These are phyloP conservation scores for Aristolochia fimbriata DNA, from an alignment of 164 flowering plant genomes.

Conservation along the genomic window DNA sequence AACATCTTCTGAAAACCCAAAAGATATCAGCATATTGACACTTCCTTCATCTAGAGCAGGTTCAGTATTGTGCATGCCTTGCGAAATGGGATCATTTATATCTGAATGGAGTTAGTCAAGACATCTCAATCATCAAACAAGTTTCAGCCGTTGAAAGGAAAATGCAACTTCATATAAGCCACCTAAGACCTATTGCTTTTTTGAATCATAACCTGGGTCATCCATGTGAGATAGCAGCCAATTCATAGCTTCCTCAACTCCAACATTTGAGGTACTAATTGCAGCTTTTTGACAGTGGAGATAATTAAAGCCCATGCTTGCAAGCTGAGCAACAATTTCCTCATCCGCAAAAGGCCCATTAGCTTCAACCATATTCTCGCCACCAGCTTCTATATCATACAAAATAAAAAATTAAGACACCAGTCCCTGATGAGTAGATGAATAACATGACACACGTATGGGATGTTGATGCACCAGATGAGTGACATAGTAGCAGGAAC, in stretches of 20 bases:
- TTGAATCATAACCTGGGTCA: slow-evolving; percentile 59
- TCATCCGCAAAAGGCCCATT: slow-evolving; percentile 44
- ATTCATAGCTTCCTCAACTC: slow-evolving; percentile 97
- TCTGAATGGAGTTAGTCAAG: slow-evolving; percentile 30
- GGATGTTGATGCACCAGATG: too few species aligned
- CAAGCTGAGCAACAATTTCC: slow-evolving; percentile 79
- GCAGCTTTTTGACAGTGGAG: slow-evolving; percentile 93
- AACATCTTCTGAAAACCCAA: slow-evolving; percentile 79
- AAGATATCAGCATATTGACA: slow-evolving; percentile 66
- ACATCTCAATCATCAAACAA: too few species aligned
- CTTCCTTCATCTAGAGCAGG: slow-evolving; percentile 56
- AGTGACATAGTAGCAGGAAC: too few species aligned
- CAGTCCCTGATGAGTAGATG: too few species aligned
- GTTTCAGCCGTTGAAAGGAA: background rate
- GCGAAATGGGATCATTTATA: slow-evolving; percentile 67
- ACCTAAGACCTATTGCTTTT: background rate
- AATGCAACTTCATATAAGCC: background rate
- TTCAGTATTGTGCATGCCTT: slow-evolving; percentile 21
- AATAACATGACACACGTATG: too few species aligned
- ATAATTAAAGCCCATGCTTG: slow-evolving; percentile 75
- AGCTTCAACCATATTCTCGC: slow-evolving; percentile 24
- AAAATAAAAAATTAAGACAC: too few species aligned
- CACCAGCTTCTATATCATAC: slow-evolving; percentile 27
- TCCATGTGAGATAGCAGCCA: slow-evolving; percentile 98
- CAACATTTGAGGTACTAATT: slow-evolving; percentile 68